Base-by-base conservation (phyloP, 2,329 filamentous ascomycete species). In the Xylaria sp. region DNA sequence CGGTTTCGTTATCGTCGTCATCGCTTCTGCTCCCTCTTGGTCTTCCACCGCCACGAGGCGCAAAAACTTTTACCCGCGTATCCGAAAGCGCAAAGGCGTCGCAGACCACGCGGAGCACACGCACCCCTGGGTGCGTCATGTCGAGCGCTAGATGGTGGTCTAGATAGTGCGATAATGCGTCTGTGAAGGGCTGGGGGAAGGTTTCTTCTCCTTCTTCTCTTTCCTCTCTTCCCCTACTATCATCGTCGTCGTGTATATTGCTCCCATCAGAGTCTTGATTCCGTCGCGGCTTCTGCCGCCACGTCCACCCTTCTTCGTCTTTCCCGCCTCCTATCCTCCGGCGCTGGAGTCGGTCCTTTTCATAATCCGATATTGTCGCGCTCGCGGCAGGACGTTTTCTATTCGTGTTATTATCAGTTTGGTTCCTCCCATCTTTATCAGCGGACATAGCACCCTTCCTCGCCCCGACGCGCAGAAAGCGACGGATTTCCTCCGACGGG, bases 61-160 rank as follows among this genome's bases (percentile, higher is more conserved):
- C 61, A 42, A 80, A 78, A 14, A 86, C 71, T 72, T 87, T 87
- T 19, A 87, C 53, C 28, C 83, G 77, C 11, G 67, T 80, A 63
- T 85, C 84, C 0, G 82, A 82, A 11, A 87, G 73, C 38, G 83
- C 81, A 59, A 87, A 88, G 0, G 83, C 84, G 0, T 80, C 82
- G 62, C 84, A 87, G 0, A 83, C 83, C 28, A 87, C 78, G 64
- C 84, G 84, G 12, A 76, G 76, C 23, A 87, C 73, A 1, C 79
- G 75, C 2, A 87, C 84, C n/a, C 79, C 77, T 0, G 84, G 82
- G 66, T 87, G 84, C 58, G 84, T 83, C 65, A 87, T 67, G 67
- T 87, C 78, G 14, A 88, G 72, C 0, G 81, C 83, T 4, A 87
- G 75, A 63, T 87, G 84, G n/a, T 79, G 75, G 57, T 80, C 73